Base-by-base conservation (phyloP, 768 basidiomycete genomes). In the Amyloporia xantha region DNA sequence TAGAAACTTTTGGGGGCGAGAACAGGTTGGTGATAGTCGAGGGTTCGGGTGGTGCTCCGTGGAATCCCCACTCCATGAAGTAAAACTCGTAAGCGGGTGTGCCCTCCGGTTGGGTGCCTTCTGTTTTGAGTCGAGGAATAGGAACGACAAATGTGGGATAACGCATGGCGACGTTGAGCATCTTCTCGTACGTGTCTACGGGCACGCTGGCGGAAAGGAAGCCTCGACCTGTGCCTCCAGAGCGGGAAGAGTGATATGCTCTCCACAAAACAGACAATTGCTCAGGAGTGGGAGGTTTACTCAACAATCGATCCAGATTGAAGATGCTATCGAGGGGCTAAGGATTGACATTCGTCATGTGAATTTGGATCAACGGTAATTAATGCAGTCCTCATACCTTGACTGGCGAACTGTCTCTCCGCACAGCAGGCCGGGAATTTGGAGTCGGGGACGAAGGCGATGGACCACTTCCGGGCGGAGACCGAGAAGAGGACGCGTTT, bases 31-130 rank as follows among this genome's bases (percentile, higher is more conserved):
- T 49, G 13, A 56, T 61, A n/a, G 70, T 61, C 1, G 72, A 66
- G 4, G 87, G 85, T 4, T 72, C 66, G 1, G 75, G 75, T 0
- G 91, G 90, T 0, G 79, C 67, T 5, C 77, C 79, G 61, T 95
- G 84, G 64, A 95, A 86, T 33, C 76, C 74, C 95, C 96, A 98
- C 65, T 99, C 86, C 51, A 97, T 70, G 60, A 82, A 84, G 65
- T 83, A 91, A 61, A 91, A 88, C 60, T 91, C 90, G 60, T 84
- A 80, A 1, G 84, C 82, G 19, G 52, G 59, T 27, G 67, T 46
- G 11, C 59, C 54, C 19, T 59, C 55, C 5, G 63, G 65, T 6
- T 69, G 63, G 52, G 72, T 72, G 13, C 56, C 64, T 27, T 68
- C 61, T 13, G 51, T 43, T 7, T 65, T 59, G 33, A 66, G 64